Evolutionary conservation across 805 yeast species (phyloP).

Genomic region (Saccharomycopsis lassenensis): DNA sequence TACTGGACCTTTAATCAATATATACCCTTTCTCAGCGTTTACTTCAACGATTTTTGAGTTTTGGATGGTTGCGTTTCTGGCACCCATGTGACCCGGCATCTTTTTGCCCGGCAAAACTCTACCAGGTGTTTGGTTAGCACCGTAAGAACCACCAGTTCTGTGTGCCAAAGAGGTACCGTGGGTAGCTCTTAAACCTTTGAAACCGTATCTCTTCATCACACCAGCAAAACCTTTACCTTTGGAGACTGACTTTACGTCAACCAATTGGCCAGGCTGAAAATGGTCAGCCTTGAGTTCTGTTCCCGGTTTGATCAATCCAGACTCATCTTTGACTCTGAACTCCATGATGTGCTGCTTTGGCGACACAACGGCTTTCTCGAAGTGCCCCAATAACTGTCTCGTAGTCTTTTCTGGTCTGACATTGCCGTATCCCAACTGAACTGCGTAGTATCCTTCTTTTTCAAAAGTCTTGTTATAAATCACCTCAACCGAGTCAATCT

Average conservation of each 20-base stretch:
- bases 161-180: conserved; percentile 94
- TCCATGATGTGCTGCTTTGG: conserved; percentile 67
- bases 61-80: conserved; percentile 56
- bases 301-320: conserved; percentile 66
- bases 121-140: conserved; percentile 93
- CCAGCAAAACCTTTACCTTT: conserved; percentile 98
- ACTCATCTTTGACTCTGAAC: conserved; percentile 62
- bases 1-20: conserved; percentile 79
- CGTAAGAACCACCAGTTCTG: conserved; percentile 95
- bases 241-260: conserved; percentile 67
- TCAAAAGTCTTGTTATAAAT: conserved; percentile 55
- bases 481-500: conserved; percentile 83
- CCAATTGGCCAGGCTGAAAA: conserved; percentile 71
- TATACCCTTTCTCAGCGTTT: conserved; percentile 70
- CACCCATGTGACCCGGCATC: conserved; percentile 98
- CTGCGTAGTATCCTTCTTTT: conserved; percentile 76
- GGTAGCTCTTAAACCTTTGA: conserved; percentile 79
- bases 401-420: conserved; percentile 51
- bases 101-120: conserved; percentile 93
- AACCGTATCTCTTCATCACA: conserved; percentile 93
- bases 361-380: conserved; percentile 65
- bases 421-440: conserved; percentile 77
- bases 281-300: conserved; percentile 73
- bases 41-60: conserved; percentile 69
- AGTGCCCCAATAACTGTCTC: conserved; percentile 63